Evolutionary conservation across 106 monocot species (phyloP).

Genomic region (Iris macrosiphon): DNA sequence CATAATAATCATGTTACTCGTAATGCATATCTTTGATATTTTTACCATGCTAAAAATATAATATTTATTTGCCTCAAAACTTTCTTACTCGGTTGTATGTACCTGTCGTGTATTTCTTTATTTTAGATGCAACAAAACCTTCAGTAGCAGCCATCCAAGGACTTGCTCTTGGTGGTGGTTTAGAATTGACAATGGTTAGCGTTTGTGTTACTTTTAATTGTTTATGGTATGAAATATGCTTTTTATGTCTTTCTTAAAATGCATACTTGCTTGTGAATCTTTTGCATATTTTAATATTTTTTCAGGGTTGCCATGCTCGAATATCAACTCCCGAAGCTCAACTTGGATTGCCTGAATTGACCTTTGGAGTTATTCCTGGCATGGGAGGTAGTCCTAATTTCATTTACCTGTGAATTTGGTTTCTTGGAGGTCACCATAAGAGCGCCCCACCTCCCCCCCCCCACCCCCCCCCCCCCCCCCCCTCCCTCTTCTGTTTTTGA

Average conservation of each 20-base stretch:
- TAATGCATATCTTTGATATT: too few species aligned
- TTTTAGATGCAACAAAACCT: constrained; percentile 83
- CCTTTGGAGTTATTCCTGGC: constrained; percentile 96
- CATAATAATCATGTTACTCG: too few species aligned
- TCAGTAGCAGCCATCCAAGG: constrained; percentile 97
- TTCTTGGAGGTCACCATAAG: not conserved
- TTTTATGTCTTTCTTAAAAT: not conserved
- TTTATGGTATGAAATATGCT: not conserved
- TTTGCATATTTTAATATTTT: too few species aligned
- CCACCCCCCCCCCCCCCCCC: too few species aligned
- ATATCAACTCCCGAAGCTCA: constrained; percentile 82
- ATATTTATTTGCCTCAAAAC: too few species aligned
- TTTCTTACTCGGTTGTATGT: too few species aligned
- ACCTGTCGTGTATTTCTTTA: too few species aligned
- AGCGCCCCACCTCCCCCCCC: too few species aligned
- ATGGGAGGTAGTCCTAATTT: constrained; percentile 70
- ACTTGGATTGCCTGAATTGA: constrained; percentile 90
- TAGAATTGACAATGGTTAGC: constrained; percentile 88
- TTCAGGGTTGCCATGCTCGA: constrained; percentile 94
- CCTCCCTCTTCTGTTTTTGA: too few species aligned
- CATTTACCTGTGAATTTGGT: not conserved
- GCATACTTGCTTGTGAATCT: not conserved
- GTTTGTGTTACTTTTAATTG: not conserved
- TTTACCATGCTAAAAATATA: too few species aligned
- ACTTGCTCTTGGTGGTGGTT: constrained; percentile 92